These are phyloP conservation scores for Eimeria necatrix DNA, from an alignment of 169 alveolate species.

Conservation along the genomic window DNA sequence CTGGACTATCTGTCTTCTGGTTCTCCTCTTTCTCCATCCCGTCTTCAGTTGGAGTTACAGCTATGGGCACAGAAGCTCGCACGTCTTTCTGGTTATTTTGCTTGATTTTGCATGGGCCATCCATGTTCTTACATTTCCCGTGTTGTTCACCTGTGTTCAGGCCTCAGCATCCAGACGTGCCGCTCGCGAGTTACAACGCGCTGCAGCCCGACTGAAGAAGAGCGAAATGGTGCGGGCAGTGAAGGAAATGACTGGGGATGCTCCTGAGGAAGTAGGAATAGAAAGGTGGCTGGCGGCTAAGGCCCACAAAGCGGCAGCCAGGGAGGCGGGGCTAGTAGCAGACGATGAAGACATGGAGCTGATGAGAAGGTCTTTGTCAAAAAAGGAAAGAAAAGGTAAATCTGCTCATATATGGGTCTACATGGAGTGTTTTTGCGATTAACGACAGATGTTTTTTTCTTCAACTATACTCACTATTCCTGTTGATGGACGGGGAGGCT, in stretches of 20 bases:
- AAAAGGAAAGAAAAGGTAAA: conserved; percentile 76
- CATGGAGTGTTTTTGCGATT: too few relatives aligned
- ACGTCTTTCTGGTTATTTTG: too few relatives aligned
- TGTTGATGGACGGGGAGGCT: too few relatives aligned
- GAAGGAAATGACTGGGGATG: conserved; percentile 68
- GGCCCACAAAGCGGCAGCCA: conserved; percentile 45
- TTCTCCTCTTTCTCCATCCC: too few relatives aligned
- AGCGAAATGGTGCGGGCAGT: conserved; percentile 79
- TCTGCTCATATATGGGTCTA: too few relatives aligned
- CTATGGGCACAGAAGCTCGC: too few relatives aligned
- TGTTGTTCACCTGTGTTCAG: background rate
- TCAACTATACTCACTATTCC: too few relatives aligned
- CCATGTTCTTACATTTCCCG: too few relatives aligned
- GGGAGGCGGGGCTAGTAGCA: conserved; percentile 43
- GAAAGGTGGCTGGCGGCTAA: conserved; percentile 66
- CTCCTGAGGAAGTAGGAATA: conserved; percentile 77
- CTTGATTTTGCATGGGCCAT: too few relatives aligned
- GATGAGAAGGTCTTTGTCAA: conserved; percentile 64
- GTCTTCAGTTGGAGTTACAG: too few relatives aligned
- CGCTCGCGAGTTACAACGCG: conserved; percentile 69
- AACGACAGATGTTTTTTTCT: too few relatives aligned
- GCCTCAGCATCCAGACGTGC: conserved; percentile 62
- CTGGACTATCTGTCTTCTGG: too few relatives aligned
- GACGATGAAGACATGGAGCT: conserved; percentile 65
- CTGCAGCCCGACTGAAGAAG: conserved; percentile 77